Evolutionary conservation across 106 monocot genomes (phyloP), one percentile per base, ranked within the genome.

Genomic region (Dactylorhiza incarnata): DNA sequence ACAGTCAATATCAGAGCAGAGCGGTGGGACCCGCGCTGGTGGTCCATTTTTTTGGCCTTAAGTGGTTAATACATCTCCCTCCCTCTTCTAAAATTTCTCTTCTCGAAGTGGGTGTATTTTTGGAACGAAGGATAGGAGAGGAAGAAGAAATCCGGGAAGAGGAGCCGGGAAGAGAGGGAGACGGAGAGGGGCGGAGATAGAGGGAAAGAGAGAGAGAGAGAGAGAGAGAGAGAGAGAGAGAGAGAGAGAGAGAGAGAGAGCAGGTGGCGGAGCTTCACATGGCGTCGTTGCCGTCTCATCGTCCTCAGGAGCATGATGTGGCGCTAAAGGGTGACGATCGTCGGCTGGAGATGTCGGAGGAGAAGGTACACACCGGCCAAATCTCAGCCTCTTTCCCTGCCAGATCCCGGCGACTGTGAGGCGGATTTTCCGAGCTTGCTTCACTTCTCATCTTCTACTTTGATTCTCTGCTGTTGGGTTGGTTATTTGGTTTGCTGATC

Each of bases 271-370:
- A 3, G 69, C 74, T 77, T 47, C 74, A 50, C 55, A 73, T 77
- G 71, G 81, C 76, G n/a, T 76, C 76, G 59, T 17, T 76, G 61
- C 73, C 76, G 71, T 23, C 52, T 54, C 68, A 69, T 16, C 58
- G 13, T 16, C 29, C 76, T 46, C 48, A 76, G 72, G 81, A 71
- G 63, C 48, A 13, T 25, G 81, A 77, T 61, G 12, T 66, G 66
- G 50, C 62, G 45, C 49, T 63, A 72, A 37, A 9, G 24, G 47
- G 61, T 4, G 76, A 76, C 19, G 54, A 44, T 56, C 69, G 71
- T 17, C 75, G 70, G 76, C 53, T 19, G 22, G 76, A 76, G 68
- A 48, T 58, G 56, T 61, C 59, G 22, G 76, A 73, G 3, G 58
- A 61, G 19, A 82, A 82, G 81, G 81, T 82, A 72, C 26, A 53